Base-by-base conservation (phyloP, 768 basidiomycete genomes). In the Suillus discolor region DNA sequence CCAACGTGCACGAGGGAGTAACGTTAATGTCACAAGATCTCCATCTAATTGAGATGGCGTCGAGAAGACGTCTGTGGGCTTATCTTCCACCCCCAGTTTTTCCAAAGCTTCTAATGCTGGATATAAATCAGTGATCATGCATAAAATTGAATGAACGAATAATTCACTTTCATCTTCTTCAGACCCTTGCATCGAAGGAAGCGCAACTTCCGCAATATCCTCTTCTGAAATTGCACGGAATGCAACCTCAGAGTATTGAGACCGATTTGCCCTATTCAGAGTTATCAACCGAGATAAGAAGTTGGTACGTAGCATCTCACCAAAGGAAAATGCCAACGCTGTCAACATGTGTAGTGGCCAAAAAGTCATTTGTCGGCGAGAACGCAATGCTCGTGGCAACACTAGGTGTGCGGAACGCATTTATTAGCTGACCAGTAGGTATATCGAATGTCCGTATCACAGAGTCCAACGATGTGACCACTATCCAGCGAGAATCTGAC, bases 321-420 rank as follows among this genome's bases (percentile, higher is more conserved):
- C 97, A 99, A n/a, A 99, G 85, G 76, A 91, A 96, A 2, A 99
- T 85, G 13, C 96, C 97, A 62, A 98, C 90, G 65, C 90, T 95
- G 70, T 97, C 96, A 7, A 97, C 89, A 74, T 99, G 97, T 0
- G 94, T 84, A 12, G 96, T 96, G 1, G 97, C 97, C 67, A 99
- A 79, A 80, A 99, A 99, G 76, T 99, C 97, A 63, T 92, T 92
- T 0, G 94, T 91, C 0, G 97, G 97, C 3, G 96, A 98, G 76
- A 99, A 97, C 1, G 94, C 84, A 23, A 99, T 79, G 72, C 91
- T 94, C 0, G 94, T 96, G 6, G 97, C 94, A 31, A 97, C 85
- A 69, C 91, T 93, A 36, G 90, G 79, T 11, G 94, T 95, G 62
- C 87, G 85, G 82, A 99, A 99, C 0, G 89, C 94, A 71, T 99